Evolutionary conservation across 805 yeast species (phyloP).

Genomic region (Wickerhamomyces alni): DNA sequence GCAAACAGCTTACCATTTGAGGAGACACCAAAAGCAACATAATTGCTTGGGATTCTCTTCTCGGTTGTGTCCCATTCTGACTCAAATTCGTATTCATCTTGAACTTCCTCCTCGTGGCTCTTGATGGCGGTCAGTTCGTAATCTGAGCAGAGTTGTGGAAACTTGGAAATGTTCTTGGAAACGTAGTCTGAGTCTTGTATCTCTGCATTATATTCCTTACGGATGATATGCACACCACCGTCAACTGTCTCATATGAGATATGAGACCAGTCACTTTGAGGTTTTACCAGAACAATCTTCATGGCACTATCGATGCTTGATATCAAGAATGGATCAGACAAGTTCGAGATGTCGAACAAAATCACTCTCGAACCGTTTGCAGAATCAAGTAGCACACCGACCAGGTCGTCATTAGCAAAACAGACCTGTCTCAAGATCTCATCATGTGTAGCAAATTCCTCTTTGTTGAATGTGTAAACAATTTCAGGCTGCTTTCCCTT

Average conservation of each 20-base stretch:
- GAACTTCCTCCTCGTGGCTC: slow-evolving; percentile 5
- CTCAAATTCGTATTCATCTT: slow-evolving; percentile 17
- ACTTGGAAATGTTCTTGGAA: slow-evolving; percentile 35
- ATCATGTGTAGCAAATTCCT: slow-evolving; percentile 30
- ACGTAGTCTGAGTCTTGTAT: slow-evolving; percentile 24
- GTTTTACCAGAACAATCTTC: slow-evolving; percentile 50
- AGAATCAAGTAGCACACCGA: slow-evolving; percentile 59
- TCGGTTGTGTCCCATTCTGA: slow-evolving; percentile 22
- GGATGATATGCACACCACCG: slow-evolving; percentile 46
- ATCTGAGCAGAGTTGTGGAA: slow-evolving; percentile 68
- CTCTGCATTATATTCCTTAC: slow-evolving; percentile 13
- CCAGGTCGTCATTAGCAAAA: slow-evolving; percentile 41
- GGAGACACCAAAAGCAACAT: slow-evolving; percentile 66
- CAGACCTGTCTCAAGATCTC: slow-evolving; percentile 62
- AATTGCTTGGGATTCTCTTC: slow-evolving; percentile 21
- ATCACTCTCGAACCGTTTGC: slow-evolving; percentile 43
- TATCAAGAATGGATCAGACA: slow-evolving; percentile 33
- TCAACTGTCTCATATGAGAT: slow-evolving; percentile 57
- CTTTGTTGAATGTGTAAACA: slow-evolving; percentile 14
- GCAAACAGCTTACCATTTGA: slow-evolving; percentile 69
- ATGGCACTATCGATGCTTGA: slow-evolving; percentile 38
- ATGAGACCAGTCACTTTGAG: slow-evolving; percentile 45
- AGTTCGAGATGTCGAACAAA: slow-evolving; percentile 40
- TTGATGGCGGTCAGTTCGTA: slow-evolving; percentile 39
- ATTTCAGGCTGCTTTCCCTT: slow-evolving; percentile 41